A percentile compares a stretch with the other conserved stretches of the same genome.
These are phyloP conservation scores for Kuraishia ogatae DNA, from an alignment of 805 yeast species.

Conservation along the genomic window DNA sequence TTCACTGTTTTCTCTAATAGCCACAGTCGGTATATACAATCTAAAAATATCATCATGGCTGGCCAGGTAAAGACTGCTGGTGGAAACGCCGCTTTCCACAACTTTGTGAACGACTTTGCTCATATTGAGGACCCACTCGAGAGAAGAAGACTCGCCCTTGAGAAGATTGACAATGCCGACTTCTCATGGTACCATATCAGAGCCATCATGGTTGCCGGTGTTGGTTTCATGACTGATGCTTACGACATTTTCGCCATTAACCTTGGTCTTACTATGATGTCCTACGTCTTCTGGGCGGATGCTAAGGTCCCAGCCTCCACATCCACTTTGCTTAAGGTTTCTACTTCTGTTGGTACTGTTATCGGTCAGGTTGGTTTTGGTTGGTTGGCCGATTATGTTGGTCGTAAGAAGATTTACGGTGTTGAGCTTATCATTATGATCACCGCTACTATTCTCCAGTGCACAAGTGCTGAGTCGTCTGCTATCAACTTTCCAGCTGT, in stretches of 20 bases:
- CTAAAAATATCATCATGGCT: background rate
- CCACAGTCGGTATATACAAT: background rate
- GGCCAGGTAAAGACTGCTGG: conserved; percentile 36
- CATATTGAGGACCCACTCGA: conserved; percentile 79
- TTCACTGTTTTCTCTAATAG: background rate
- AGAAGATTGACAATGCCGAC: conserved; percentile 70
- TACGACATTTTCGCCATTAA: conserved; percentile 90
- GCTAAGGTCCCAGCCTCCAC: conserved; percentile 61
- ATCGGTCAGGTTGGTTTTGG: conserved; percentile 88
- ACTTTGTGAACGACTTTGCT: conserved; percentile 69
- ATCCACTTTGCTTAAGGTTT: conserved; percentile 68
- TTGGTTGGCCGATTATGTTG: conserved; percentile 68
- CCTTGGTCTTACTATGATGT: conserved; percentile 72
- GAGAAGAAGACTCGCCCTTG: conserved; percentile 79
- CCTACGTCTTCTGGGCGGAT: conserved; percentile 59
- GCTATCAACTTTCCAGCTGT: conserved; percentile 70
- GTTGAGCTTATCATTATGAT: conserved; percentile 80
- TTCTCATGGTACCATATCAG: conserved; percentile 81
- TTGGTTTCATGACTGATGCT: conserved; percentile 89
- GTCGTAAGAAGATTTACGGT: conserved; percentile 87
- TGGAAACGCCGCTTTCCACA: conserved; percentile 85
- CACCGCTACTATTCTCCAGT: conserved; percentile 68
- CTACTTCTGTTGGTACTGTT: conserved; percentile 91
- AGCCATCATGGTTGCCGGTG: conserved; percentile 83
- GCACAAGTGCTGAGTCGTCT: conserved; percentile 61